Conservation (phyloP, 2,329 filamentous ascomycete genomes). For the Sporothrix brasiliensis region DNA sequence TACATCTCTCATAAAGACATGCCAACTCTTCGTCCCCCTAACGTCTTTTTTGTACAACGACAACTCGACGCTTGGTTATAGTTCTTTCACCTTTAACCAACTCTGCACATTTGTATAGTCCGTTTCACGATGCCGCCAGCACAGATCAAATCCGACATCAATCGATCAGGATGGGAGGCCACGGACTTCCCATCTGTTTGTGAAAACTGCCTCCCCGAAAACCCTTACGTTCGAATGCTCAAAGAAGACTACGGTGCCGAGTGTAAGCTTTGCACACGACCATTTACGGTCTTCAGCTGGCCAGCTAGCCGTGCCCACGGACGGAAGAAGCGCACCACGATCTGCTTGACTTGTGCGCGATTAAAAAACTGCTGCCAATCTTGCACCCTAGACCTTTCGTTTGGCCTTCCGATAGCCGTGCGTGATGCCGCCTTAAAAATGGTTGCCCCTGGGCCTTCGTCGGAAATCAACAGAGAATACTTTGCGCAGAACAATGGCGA, state of each 20-base stretch:
- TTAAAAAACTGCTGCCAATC: constrained; percentile 99
- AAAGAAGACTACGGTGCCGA: constrained; percentile 94
- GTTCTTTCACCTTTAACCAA: too few relatives aligned
- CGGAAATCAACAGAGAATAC: constrained; percentile 93
- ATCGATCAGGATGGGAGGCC: constrained; percentile 93
- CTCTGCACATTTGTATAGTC: too few relatives aligned
- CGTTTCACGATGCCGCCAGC: constrained; percentile 57
- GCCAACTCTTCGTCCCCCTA: not conserved
- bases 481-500: constrained; percentile 97
- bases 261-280: constrained; percentile 86
- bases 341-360: constrained; percentile 93
- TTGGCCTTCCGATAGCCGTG: constrained; percentile 91
- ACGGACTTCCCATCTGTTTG: constrained; percentile 87
- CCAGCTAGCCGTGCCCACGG: constrained; percentile 84
- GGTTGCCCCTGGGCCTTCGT: constrained; percentile 90
- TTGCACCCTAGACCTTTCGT: constrained; percentile 97
- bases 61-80: too few relatives aligned
- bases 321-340: constrained; percentile 89
- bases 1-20: not conserved
- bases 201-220: constrained; percentile 92
- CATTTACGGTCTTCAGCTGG: constrained; percentile 96
- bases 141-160: constrained; percentile 94
- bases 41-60: too few relatives aligned
- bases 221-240: constrained; percentile 98
- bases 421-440: constrained; percentile 97